phyloP scores from a whole-genome alignment of 345 rosid species.

The Streptanthus diversifolius region DNA sequence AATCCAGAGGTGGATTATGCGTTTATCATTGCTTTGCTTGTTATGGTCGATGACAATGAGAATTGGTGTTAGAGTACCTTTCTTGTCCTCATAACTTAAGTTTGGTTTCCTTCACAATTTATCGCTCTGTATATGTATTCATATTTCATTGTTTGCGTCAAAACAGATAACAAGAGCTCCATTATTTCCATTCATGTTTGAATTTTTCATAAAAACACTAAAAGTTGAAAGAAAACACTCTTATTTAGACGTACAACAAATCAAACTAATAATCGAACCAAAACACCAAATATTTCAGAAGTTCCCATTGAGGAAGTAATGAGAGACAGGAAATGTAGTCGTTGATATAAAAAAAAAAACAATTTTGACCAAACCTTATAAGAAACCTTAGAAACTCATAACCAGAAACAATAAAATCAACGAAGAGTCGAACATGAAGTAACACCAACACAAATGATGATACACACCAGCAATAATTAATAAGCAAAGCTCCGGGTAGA shows the following conservation, averaged over 20 bases:
- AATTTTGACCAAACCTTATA: conserved; percentile 22
- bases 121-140: background rate
- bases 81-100: background rate
- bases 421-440: conserved; percentile 19
- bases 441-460: conserved; percentile 1
- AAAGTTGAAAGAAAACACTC: too few relatives aligned
- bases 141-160: background rate
- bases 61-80: conserved; percentile 12
- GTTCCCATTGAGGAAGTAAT: conserved; percentile 9
- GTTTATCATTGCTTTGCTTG: conserved; percentile 59
- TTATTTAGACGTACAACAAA: background rate
- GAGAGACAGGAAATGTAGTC: conserved; percentile 8
- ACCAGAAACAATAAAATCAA: conserved; percentile 27
- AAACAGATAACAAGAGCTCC: too few relatives aligned
- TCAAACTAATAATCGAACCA: background rate
- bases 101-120: background rate
- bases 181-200: background rate
- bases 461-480: conserved; percentile 1
- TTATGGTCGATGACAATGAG: conserved; percentile 58
- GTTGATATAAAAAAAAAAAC: conserved; percentile 20
- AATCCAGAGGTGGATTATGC: conserved; percentile 81
- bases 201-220: background rate
- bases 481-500: conserved; percentile 8
- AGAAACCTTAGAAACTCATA: conserved; percentile 17
- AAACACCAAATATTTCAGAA: conserved; percentile 7